Evolutionary conservation across 2,329 filamentous ascomycete species (phyloP).

Genomic region (Paecilomyces niveus): DNA sequence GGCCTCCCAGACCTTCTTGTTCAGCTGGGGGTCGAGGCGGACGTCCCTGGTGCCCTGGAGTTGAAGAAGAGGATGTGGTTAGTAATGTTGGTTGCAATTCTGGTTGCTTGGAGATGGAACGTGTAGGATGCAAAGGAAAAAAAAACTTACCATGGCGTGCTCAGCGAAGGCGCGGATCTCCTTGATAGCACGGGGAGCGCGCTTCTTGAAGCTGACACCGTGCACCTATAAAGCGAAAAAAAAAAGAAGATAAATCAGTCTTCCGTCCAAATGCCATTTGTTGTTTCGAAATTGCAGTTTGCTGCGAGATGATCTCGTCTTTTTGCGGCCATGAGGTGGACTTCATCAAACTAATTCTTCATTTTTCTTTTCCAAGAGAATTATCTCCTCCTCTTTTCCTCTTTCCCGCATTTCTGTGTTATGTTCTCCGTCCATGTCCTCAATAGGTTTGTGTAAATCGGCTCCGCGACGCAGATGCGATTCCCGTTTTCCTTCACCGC

Average conservation of each 20-base stretch:
- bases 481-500: constrained; percentile 2
- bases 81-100: background rate
- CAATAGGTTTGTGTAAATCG: background rate
- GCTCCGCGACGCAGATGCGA: background rate
- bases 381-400: constrained; percentile 4
- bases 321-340: constrained; percentile 50
- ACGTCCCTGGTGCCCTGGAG: constrained; percentile 87
- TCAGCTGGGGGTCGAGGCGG: constrained; percentile 95
- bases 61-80: constrained; percentile 2
- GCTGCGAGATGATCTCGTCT: constrained; percentile 6
- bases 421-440: constrained; percentile 29
- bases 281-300: constrained; percentile 3
- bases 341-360: constrained; percentile 62
- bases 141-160: constrained; percentile 82
- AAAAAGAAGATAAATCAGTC: constrained; percentile 51
- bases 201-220: constrained; percentile 99
- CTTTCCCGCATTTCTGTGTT: constrained; percentile 6
- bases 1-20: constrained; percentile 99
- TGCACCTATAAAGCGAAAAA: constrained; percentile 63
- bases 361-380: constrained; percentile 23
- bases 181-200: constrained; percentile 97
- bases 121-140: background rate
- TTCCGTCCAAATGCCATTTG: constrained; percentile 53
- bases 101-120: background rate
- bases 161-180: constrained; percentile 94